A percentile compares a stretch with the other conserved stretches of the same genome.
Conservation (phyloP, 306 rosid species). For the Acacia melanoxylon region DNA sequence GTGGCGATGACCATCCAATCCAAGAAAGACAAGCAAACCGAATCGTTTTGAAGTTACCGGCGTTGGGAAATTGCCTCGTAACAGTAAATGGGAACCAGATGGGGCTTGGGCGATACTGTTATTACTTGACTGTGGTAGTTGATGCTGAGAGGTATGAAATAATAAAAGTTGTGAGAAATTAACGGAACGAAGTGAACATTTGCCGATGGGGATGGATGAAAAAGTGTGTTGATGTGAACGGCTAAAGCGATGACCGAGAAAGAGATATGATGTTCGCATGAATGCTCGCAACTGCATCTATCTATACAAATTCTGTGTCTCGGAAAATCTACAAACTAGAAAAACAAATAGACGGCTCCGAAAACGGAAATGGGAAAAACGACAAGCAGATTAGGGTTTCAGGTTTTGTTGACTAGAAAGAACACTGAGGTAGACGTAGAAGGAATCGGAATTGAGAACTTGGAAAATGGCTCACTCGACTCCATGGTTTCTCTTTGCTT, state of each 20-base stretch:
- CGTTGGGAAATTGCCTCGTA: constrained; percentile 8
- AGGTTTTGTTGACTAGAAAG: constrained; percentile 4
- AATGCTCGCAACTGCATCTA: constrained; percentile 18
- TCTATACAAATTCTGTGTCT: background rate
- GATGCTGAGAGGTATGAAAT: constrained; percentile 32
- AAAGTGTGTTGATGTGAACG: constrained; percentile 21
- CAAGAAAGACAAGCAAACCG: constrained; percentile 33
- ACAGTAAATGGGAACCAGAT: constrained; percentile 14
- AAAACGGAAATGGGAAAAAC: background rate
- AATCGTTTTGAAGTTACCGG: constrained; percentile 34
- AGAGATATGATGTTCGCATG: constrained; percentile 28
- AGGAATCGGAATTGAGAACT: background rate
- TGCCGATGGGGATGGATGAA: background rate
- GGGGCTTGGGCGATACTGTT: constrained; percentile 1
- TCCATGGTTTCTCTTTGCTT: background rate
- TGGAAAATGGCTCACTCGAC: background rate
- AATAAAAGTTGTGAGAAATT: constrained; percentile 19
- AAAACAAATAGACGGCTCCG: background rate
- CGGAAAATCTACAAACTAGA: background rate
- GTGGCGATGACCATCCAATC: constrained; percentile 28
- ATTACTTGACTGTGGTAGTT: constrained; percentile 19
- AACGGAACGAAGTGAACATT: constrained; percentile 18
- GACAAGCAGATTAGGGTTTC: constrained; percentile 23
- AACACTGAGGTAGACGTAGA: background rate
- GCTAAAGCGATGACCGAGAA: constrained; percentile 41